phyloP scores from a whole-genome alignment of 139 green algal species.

The Pseudopediastrum boryanum region DNA sequence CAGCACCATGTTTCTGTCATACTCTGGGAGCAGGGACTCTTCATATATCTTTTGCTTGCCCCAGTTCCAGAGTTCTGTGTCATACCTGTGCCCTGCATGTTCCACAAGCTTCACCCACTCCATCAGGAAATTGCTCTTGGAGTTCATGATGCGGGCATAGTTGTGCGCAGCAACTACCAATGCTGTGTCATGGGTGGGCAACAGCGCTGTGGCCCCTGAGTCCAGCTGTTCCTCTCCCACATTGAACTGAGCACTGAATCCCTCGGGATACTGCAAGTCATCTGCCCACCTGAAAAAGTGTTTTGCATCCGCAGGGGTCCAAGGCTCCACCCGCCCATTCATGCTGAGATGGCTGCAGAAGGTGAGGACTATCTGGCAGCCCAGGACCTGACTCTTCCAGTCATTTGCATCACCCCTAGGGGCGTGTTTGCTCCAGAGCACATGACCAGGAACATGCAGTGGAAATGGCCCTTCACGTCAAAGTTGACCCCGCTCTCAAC shows the following conservation, averaged over 20 bases:
- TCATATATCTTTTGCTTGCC: neutral
- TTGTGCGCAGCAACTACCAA: slow-evolving; percentile 7
- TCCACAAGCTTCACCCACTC: slow-evolving; percentile 9
- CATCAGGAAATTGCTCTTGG: neutral
- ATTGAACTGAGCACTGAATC: neutral
- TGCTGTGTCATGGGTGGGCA: neutral
- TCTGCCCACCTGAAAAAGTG: neutral
- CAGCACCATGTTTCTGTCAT: neutral
- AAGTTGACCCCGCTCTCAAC: slow-evolving; percentile 2
- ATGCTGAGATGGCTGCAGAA: neutral
- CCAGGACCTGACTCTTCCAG: neutral
- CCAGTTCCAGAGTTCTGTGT: neutral
- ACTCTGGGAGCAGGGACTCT: neutral
- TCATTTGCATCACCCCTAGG: neutral
- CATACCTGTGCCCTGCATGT: neutral
- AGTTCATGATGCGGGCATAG: slow-evolving; percentile 17
- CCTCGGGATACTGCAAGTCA: neutral
- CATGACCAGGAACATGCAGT: neutral
- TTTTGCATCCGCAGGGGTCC: neutral
- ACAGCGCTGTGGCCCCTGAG: neutral
- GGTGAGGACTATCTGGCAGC: neutral
- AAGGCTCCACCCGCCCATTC: neutral
- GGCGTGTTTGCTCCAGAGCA: neutral
- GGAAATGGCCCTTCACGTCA: neutral
- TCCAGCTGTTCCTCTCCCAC: neutral